Base-by-base conservation (phyloP, 116 monocot species). In the Papilionanthe hybrid region DNA sequence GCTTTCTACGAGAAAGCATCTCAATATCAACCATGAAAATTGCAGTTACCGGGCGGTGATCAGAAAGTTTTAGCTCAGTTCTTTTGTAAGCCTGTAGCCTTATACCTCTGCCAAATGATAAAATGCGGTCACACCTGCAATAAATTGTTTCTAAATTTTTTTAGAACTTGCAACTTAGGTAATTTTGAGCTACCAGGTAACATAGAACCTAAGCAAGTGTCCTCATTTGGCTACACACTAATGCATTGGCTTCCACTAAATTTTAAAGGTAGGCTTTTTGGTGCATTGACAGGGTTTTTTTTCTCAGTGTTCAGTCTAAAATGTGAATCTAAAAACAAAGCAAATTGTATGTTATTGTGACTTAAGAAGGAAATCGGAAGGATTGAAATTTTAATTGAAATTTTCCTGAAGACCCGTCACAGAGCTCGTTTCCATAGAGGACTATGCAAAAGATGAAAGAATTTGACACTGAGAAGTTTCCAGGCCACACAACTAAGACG, bases 31-130 rank as follows among this genome's bases (percentile, higher is more conserved):
- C 87, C 81, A 76, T 67, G 82, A 76, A 87, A 56, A 75, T 79
- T 11, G 92, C 92, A 11, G 78, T 86, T 23, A 92, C 92, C 15
- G 92, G 92, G 29, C 92, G 89, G 63, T 92, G 92, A 81, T 92
- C 92, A 6, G 92, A 92, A 42, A 92, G 75, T 77, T 43, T 87
- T 75, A 86, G 72, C 42, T 92, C 89, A 48, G 42, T 58, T 66
- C 92, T 85, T 86, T 41, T 78, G 82, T 92, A 92, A 37, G 72
- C 81, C 72, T 87, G 30, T 55, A 89, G 86, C 78, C 75, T 87
- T 63, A 86, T 19, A 17, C 92, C 92, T 75, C 79, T 87, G 48
- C 92, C 92, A 77, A 78, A 89, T 58, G 87, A 83, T 9, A 92
- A 78, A 42, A 92, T 77, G 1, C 92, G 86, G 30, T 89, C 92